These are phyloP conservation scores for Lizonia empirigonia DNA, from an alignment of 2,329 filamentous ascomycete species.

Conservation along the genomic window DNA sequence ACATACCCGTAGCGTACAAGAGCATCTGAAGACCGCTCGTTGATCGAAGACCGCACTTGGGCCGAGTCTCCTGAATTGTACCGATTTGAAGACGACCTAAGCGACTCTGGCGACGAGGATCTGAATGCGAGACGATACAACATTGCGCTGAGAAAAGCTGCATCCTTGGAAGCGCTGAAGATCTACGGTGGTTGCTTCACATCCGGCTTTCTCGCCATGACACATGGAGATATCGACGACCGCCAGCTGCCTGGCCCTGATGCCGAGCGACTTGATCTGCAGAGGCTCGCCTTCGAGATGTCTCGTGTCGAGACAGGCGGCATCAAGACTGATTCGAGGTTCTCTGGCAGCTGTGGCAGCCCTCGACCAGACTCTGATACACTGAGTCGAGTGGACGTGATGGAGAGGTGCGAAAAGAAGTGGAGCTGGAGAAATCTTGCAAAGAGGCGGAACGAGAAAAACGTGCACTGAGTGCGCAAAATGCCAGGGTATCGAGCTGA, in stretches of 20 bases:
- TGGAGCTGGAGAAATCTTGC: constrained; percentile 33
- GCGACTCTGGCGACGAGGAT: constrained; percentile 33
- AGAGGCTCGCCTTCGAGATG: constrained; percentile 33
- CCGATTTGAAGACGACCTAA: constrained; percentile 26
- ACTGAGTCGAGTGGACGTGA: constrained; percentile 24
- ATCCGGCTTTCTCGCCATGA: constrained; percentile 38
- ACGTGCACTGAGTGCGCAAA: constrained; percentile 6
- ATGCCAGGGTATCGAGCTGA: neutral
- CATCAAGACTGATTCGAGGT: constrained; percentile 18
- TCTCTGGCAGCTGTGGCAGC: constrained; percentile 25
- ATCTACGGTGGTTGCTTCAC: constrained; percentile 42
- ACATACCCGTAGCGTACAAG: constrained; percentile 10
- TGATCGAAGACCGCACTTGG: constrained; percentile 24
- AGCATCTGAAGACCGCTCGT: constrained; percentile 18
- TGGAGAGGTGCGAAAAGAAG: constrained; percentile 21
- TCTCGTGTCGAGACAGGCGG: constrained; percentile 21
- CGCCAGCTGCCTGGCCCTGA: constrained; percentile 25
- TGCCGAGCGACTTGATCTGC: constrained; percentile 33
- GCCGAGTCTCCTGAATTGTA: constrained; percentile 24
- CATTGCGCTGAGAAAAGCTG: constrained; percentile 30
- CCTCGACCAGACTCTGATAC: constrained; percentile 44
- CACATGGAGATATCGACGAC: constrained; percentile 31
- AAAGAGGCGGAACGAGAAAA: constrained; percentile 24
- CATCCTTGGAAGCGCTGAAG: constrained; percentile 39
- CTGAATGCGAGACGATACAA: constrained; percentile 21